phyloP scores from a whole-genome alignment of 345 rosid species.

The Viola odorata region DNA sequence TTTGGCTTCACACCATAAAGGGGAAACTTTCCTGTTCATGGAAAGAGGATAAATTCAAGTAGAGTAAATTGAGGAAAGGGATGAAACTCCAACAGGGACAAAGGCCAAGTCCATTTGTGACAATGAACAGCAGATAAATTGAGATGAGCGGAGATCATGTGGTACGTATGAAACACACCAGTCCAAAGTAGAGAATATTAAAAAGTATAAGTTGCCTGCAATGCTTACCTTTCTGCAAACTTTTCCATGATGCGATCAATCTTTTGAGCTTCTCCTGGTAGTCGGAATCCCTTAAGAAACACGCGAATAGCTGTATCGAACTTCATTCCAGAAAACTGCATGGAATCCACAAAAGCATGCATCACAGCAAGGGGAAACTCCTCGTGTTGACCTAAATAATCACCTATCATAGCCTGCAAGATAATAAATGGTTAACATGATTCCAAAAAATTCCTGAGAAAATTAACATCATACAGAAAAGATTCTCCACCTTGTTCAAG shows the following conservation, averaged over 20 bases:
- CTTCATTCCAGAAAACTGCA: slow-evolving; percentile 81
- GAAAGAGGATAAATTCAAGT: neutral
- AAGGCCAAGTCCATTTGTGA: neutral
- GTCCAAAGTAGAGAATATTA: too few relatives aligned
- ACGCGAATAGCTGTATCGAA: slow-evolving; percentile 86
- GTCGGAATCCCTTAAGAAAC: slow-evolving; percentile 90
- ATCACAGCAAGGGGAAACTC: slow-evolving; percentile 97
- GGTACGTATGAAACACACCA: too few relatives aligned
- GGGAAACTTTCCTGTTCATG: neutral
- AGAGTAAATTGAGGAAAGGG: neutral
- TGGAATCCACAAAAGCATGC: slow-evolving; percentile 94
- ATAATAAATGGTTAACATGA: slow-evolving; percentile 27
- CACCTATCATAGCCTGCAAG: slow-evolving; percentile 90
- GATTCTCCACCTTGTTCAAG: slow-evolving; percentile 67
- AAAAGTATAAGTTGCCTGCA: too few relatives aligned
- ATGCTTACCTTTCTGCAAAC: slow-evolving; percentile 86
- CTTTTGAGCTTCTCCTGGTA: slow-evolving; percentile 99
- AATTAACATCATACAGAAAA: slow-evolving; percentile 13
- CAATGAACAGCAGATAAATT: too few relatives aligned
- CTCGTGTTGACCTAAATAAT: slow-evolving; percentile 95
- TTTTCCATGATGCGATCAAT: slow-evolving; percentile 98
- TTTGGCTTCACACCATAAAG: neutral
- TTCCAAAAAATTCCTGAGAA: slow-evolving; percentile 16
- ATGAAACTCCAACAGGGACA: neutral
- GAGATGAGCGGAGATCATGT: too few relatives aligned